Percentiles rank a stretch among this genome's conserved stretches.
phyloP scores from a whole-genome alignment of 768 basidiomycete species.

The Ephemerocybe angulata region DNA sequence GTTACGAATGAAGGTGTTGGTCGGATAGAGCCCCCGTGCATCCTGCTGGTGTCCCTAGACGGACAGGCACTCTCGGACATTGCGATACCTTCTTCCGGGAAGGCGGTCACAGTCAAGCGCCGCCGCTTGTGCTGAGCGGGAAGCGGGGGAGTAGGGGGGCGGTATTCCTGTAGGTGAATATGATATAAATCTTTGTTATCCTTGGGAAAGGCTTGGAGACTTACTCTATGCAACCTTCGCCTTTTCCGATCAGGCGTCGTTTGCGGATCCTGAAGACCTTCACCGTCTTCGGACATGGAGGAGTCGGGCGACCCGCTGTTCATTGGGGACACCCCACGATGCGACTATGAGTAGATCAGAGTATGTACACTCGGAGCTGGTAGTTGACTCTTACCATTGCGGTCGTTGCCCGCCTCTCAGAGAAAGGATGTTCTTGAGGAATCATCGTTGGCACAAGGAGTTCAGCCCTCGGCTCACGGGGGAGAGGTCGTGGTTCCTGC shows the following conservation, averaged over 20 bases:
- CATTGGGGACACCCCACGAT: too few relatives aligned
- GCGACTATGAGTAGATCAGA: too few relatives aligned
- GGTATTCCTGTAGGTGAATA: slow-evolving; percentile 34
- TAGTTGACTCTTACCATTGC: too few relatives aligned
- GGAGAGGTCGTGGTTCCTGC: not conserved
- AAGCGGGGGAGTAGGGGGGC: slow-evolving; percentile 58
- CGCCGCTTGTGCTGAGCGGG: slow-evolving; percentile 35
- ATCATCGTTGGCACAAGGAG: not conserved
- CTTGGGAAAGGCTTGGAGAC: slow-evolving; percentile 3
- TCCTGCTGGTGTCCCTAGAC: slow-evolving; percentile 1
- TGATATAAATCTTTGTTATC: not conserved
- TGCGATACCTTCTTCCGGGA: slow-evolving; percentile 2
- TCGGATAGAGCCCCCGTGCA: slow-evolving; percentile 19
- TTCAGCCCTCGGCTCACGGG: not conserved
- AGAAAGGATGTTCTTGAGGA: not conserved
- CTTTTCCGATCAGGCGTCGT: not conserved
- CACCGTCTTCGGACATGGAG: not conserved
- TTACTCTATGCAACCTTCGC: not conserved
- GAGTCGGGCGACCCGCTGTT: not conserved
- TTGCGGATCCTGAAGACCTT: not conserved
- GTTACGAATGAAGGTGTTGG: slow-evolving; percentile 33
- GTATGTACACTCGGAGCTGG: too few relatives aligned
- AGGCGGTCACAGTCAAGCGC: slow-evolving; percentile 17
- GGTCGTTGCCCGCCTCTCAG: too few relatives aligned
- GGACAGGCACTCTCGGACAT: slow-evolving; percentile 1